phyloP scores from a whole-genome alignment of 75 land plant species.

The Pinus albicaulis region DNA sequence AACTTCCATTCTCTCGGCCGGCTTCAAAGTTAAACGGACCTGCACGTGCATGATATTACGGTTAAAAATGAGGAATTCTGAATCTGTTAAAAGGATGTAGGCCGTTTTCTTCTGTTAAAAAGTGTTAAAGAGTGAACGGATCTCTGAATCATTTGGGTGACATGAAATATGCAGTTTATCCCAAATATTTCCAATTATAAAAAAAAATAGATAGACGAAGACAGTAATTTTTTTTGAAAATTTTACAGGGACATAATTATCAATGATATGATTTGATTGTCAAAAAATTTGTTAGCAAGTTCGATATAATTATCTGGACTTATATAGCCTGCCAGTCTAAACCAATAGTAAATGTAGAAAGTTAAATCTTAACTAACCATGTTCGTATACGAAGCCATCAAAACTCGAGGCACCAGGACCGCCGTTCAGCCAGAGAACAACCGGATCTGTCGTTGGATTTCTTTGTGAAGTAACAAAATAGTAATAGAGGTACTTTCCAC shows the following conservation, averaged over 20 bases:
- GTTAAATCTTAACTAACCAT: conserved; percentile 36
- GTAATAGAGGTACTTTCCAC: conserved; percentile 64
- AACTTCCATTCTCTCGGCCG: conserved; percentile 13
- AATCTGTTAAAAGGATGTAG: background rate
- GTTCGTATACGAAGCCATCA: conserved; percentile 80
- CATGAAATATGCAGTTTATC: conserved; percentile 1
- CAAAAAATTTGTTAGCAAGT: background rate
- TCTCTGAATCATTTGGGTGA: background rate
- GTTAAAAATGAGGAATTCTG: background rate
- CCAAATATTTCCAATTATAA: too few species aligned
- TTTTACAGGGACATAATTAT: background rate
- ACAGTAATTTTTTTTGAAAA: background rate
- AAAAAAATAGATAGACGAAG: background rate
- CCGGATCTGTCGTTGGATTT: conserved; percentile 70
- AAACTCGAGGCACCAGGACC: conserved; percentile 96
- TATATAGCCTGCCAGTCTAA: background rate
- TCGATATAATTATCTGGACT: background rate
- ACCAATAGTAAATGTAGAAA: background rate
- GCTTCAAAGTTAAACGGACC: conserved; percentile 83
- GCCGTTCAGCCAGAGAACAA: conserved; percentile 94
- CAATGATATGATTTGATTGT: background rate
- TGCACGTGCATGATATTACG: conserved; percentile 9
- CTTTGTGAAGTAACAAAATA: conserved; percentile 76
- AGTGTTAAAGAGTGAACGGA: background rate
- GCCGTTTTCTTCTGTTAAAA: background rate